Base-by-base conservation (phyloP, 2,329 filamentous ascomycete genomes). In the Diaporthe longicolla region DNA sequence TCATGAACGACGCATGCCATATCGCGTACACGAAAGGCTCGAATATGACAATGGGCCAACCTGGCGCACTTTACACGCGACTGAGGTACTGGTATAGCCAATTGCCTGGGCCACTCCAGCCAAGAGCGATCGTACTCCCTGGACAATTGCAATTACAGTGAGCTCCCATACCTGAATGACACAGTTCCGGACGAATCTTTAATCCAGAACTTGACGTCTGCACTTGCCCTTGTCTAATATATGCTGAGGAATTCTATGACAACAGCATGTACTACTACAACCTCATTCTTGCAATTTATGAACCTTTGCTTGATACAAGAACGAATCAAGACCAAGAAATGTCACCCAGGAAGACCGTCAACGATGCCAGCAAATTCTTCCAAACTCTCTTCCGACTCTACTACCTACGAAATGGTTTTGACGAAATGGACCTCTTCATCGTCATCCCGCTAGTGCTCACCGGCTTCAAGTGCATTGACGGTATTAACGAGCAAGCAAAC, bases 371-470 rank as follows among this genome's bases (percentile, higher is more conserved):
- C 17, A 77, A 70, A 15, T 65, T 75, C 80, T 0, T 69, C 17
- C 76, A 80, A 8, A 81, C 79, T 1, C 73, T 82, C 3, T 29
- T 81, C 40, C 75, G 80, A 4, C 74, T 82, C 0, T 82, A 82
- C 72, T 82, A 79, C 40, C 76, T 82, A 0, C 79, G 81, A 0
- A 80, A 82, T 17, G 79, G 79, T 0, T 82, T 80, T 52, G 82
- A 84, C 1, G 15, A 21, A 11, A 69, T 69, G 65, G 29, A 69
- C 6, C 35, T 55, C 13, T 52, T 81, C 29, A 77, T 84, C 1
- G 80, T 81, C 32, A 76, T 82, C 26, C 82, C 81, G 2, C 78
- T 84, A 3, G 79, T 82, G 75, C 50, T 82, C 29, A 69, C 77
- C 0, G 82, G 78, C 1, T 78, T 75, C 61, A 78, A 79, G 1